Evolutionary conservation across 805 yeast species (phyloP), one percentile per base, ranked within the genome.

Genomic region (Wickerhamiella occidentalis): DNA sequence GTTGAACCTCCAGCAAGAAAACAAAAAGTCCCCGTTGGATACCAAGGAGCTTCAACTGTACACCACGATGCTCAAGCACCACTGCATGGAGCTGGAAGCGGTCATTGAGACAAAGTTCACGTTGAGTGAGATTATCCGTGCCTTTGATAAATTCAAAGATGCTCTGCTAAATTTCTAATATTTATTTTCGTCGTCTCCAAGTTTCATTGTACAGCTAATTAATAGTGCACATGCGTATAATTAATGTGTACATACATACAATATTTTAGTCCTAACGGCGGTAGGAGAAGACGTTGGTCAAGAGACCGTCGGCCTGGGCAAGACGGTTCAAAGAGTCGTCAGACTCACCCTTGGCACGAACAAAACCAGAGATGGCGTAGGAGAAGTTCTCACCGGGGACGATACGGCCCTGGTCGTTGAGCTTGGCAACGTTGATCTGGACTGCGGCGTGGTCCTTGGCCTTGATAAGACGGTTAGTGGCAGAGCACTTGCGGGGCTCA

Each of bases 401-500:
- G 64, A 92, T 92, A 71, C 82, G 88, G 65, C 98, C 98, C 68
- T 84, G 82, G 70, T 79, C 96, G 69, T 92, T 96, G 68, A 92
- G 95, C 76, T 90, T 86, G 68, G 95, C 97, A 66, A 92, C 80
- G 90, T 85, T 90, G 78, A 92, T 84, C 78, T 92, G 98, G 66
- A 92, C 96, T 60, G 97, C 85, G 64, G 96, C 92, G 76, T 92
- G 98, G 78, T 92, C 98, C 81, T 92, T 88, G 69, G 98, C 88
- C 80, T 86, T 87, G 82, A 92, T 88, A 78, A 92, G 87, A 80
- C 96, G 87, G 95, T 87, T 88, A 77, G 98, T 87, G 71, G 98
- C 98, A 77, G 98, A 92, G 82, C 98, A 92, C 80, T 92, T 92
- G 83, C 98, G 86, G 80, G 98, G 98, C 76, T 90, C 94, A 94